Base-by-base conservation (phyloP, 306 rosid species). In the Crataegus laevigata region DNA sequence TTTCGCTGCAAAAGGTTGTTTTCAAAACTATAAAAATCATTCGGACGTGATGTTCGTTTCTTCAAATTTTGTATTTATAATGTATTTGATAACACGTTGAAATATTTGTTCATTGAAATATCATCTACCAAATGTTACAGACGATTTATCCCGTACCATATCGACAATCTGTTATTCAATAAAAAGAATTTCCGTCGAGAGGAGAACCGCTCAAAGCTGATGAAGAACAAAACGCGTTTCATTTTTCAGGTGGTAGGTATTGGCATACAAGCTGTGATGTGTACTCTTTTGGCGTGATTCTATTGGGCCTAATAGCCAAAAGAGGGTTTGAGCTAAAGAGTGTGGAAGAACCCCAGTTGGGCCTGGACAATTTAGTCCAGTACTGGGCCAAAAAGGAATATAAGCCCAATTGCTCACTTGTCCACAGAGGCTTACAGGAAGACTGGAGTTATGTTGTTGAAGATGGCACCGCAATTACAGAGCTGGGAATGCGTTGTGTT, bases 311-410 rank as follows among this genome's bases (percentile, higher is more conserved):
- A 24, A 30, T 85, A 61, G 69, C 96, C 50, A 85, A 82, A 71
- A 88, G 83, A 75, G 54, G n/a, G 59, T 68, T 72, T 32, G 72
- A 71, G n/a, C 43, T 15, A 29, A 72, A 24, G n/a, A 79, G 71
- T 75, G 29, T 70, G 55, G 78, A 74, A 40, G 80, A 52, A 24
- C 58, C 66, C 42, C 28, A 58, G 25, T 28, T 29, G 64, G 38
- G 66, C 21, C 28, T 75, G 70, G 84, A 88, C 13, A 34, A 4
- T 57, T 55, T 83, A n/a, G 29, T 88, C 8, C 84, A 87, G 11
- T 73, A 73, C 84, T 88, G 96, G 93, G 93, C 91, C 47, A 91
- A 88, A 69, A 87, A 68, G 8, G 88, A 83, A 70, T 88, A 83
- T 78, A 85, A 43, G 34, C 91, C 91, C 72, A 85, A 80, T 45